These are phyloP conservation scores for Entomortierella beljakovae DNA, from an alignment of 192 early-diverging fungal genomes.

Conservation along the genomic window DNA sequence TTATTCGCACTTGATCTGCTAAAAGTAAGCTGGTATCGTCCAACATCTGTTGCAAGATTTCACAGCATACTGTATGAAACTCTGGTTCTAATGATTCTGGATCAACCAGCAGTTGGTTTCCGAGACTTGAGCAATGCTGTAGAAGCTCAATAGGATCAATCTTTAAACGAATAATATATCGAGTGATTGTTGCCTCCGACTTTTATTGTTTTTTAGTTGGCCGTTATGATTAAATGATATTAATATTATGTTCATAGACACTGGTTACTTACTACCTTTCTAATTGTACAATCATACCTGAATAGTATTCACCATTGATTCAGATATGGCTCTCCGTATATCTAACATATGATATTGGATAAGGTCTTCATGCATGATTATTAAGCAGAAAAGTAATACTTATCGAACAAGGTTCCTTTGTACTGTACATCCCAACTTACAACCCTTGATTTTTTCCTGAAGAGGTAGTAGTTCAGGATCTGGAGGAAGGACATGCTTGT, in stretches of 20 bases:
- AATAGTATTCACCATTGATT: background rate
- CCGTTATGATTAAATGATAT: no score
- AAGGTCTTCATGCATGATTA: conserved; percentile 10
- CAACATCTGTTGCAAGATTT: conserved; percentile 40
- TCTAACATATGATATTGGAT: conserved; percentile 20
- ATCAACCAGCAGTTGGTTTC: conserved; percentile 22
- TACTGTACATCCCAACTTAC: no score
- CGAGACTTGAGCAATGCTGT: conserved; percentile 32
- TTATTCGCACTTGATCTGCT: conserved; percentile 36
- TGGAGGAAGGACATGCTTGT: conserved; percentile 30
- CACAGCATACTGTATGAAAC: conserved; percentile 16
- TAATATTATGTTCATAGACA: background rate
- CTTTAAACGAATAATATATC: conserved; percentile 9
- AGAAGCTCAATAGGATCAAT: conserved; percentile 32
- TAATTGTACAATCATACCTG: conserved; percentile 2
- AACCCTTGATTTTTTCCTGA: conserved; percentile 19
- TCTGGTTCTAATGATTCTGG: conserved; percentile 9
- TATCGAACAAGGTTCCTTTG: no score
- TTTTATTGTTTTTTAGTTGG: no score
- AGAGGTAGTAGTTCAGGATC: conserved; percentile 31
- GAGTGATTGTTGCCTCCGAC: conserved; percentile 15
- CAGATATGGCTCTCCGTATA: conserved; percentile 25
- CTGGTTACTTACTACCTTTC: background rate
- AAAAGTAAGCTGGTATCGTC: conserved; percentile 17
- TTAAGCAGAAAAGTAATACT: background rate